Conservation (phyloP, 1,139 yeast genomes). For the Yamadazyma sp. region DNA sequence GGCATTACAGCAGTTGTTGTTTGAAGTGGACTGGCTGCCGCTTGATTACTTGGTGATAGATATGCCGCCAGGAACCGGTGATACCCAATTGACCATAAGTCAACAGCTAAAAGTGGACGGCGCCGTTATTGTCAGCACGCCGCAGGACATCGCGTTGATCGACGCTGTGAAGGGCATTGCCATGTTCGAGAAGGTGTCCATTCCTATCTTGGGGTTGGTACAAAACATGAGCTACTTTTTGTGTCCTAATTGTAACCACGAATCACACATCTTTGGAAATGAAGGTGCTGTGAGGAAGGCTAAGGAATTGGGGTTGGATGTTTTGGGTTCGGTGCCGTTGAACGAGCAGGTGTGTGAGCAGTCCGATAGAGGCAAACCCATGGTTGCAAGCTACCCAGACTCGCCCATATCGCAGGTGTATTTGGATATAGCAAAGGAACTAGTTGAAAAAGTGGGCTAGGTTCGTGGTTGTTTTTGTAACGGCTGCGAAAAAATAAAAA, state of each 20-base stretch:
- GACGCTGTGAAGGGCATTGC: conserved; percentile 82
- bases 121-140: conserved; percentile 80
- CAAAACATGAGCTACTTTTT: conserved; percentile 80
- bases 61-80: conserved; percentile 94
- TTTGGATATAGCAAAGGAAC: conserved; percentile 41
- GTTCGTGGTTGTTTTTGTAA: neutral
- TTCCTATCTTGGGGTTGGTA: conserved; percentile 77
- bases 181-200: conserved; percentile 71
- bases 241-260: conserved; percentile 62
- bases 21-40: conserved; percentile 79
- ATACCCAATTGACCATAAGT: conserved; percentile 77
- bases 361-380: conserved; percentile 67
- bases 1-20: conserved; percentile 77
- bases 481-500: conserved; percentile 2
- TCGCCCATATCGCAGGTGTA: conserved; percentile 38
- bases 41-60: conserved; percentile 74
- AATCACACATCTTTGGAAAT: conserved; percentile 72
- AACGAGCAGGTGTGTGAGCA: conserved; percentile 59
- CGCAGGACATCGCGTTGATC: conserved; percentile 80
- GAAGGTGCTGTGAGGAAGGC: conserved; percentile 68
- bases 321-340: conserved; percentile 70
- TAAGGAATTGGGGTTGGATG: conserved; percentile 43
- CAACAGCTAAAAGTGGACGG: conserved; percentile 79
- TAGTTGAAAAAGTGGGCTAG: conserved; percentile 13
- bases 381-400: conserved; percentile 49